Base-by-base conservation (phyloP, 2,329 filamentous ascomycete species). In the Apiospora arundinis region DNA sequence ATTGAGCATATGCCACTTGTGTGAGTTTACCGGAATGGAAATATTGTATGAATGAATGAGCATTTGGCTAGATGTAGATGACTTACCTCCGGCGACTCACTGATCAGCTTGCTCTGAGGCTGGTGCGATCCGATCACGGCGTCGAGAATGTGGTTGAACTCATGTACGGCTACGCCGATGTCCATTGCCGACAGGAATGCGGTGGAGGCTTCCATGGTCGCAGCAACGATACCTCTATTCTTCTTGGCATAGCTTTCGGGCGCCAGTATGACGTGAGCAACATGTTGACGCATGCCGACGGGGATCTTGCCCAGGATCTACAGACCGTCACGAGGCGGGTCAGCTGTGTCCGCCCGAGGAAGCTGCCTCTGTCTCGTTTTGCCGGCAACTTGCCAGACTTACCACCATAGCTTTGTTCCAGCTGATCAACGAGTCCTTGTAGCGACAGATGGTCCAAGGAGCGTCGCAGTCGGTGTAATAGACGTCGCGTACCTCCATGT, bases 71-170 rank as follows among this genome's bases (percentile, higher is more conserved):
- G 3, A 32, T 32, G 32, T 32, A 32, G 32, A 7, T 18, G 25
- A n/a, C 56, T n/a, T 40, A 63, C 56, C 9, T 12, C 4, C 4
- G 32, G 21, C 21, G 32, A 40, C 1, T 12, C 21, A 40, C 56
- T 63, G 21, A 40, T 32, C 8, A n/a, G 7, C 11, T 7, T 21
- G 1, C 6, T 0, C 7, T 2, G 28, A 21, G 2, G 56, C 3
- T 12, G 52, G 6, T n/a, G 32, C n/a, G 56, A 40, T 14, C 21
- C 56, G 32, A 63, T 21, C 8, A 40, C 21, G 18, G 32, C 32
- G 32, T 63, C 56, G 32, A 63, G 56, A 40, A 63, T 40, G 56
- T 63, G 56, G 14, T 32, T 63, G 56, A 63, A 63, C 18, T 63
- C 56, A 7, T 63, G 56, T n/a, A 32, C 56, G 8, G 56, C 56